Conservation (phyloP, 1,139 yeast species). For the Yamadazyma triangularis region DNA sequence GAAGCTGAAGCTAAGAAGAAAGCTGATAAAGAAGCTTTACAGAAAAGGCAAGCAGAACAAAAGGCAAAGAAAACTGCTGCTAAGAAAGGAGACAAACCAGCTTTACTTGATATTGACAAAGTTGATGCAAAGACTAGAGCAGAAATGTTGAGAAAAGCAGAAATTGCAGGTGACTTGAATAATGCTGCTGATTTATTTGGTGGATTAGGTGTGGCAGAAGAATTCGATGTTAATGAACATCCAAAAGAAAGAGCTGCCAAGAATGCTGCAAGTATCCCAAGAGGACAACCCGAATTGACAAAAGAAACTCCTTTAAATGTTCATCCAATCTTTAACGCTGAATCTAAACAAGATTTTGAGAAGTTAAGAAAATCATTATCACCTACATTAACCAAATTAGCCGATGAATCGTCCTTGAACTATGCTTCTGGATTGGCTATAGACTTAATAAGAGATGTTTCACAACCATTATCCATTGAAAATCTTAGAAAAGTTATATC, state of each 20-base stretch:
- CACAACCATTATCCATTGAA: conserved; percentile 78
- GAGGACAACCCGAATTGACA: conserved; percentile 30
- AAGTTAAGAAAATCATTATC: conserved; percentile 75
- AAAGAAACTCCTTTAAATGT: conserved; percentile 66
- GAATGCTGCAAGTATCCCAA: conserved; percentile 42
- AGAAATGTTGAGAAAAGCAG: conserved; percentile 74
- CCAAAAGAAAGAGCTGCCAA: conserved; percentile 63
- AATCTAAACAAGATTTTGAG: conserved; percentile 77
- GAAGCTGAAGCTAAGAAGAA: conserved; percentile 43
- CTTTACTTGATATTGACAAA: conserved; percentile 51
- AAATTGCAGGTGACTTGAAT: conserved; percentile 78
- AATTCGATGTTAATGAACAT: conserved; percentile 41
- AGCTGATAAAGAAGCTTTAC: conserved; percentile 33
- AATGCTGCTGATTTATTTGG: conserved; percentile 93
- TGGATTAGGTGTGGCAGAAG: conserved; percentile 63
- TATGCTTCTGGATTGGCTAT: conserved; percentile 76
- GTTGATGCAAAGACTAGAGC: conserved; percentile 65
- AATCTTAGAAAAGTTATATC: conserved; percentile 81
- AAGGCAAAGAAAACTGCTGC: conserved; percentile 36
- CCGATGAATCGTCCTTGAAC: conserved; percentile 58
- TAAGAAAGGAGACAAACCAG: conserved; percentile 24
- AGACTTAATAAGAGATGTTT: conserved; percentile 79
- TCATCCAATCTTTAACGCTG: conserved; percentile 79
- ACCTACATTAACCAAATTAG: conserved; percentile 60
- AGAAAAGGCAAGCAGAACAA: conserved; percentile 37